phyloP scores from a whole-genome alignment of 495 filamentous ascomycete species.

The Penicillium pancosmium region DNA sequence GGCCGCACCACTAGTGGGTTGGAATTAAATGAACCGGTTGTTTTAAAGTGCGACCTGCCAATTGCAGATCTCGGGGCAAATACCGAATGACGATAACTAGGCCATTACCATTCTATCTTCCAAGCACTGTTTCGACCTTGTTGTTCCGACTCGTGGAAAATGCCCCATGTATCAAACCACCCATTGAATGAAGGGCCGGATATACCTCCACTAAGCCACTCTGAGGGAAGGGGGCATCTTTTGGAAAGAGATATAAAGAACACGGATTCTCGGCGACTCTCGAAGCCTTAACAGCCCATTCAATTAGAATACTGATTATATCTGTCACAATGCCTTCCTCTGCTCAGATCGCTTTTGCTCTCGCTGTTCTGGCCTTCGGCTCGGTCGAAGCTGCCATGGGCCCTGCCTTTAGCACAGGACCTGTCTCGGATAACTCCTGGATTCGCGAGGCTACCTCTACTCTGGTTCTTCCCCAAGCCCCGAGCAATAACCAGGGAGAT shows the following conservation, averaged over 20 bases:
- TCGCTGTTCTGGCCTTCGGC: slow-evolving; percentile 17
- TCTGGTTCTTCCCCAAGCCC: slow-evolving; percentile 35
- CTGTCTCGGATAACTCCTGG: slow-evolving; percentile 34
- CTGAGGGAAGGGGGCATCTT: neutral
- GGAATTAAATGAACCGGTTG: neutral
- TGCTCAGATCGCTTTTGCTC: slow-evolving; percentile 11
- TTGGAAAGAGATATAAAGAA: neutral
- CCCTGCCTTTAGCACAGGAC: slow-evolving; percentile 41
- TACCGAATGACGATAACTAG: slow-evolving; percentile 1
- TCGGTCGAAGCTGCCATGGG: slow-evolving; percentile 30
- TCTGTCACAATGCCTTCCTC: slow-evolving; percentile 22
- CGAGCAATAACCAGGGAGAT: slow-evolving; percentile 28
- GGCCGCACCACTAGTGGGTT: slow-evolving; percentile 1
- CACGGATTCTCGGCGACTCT: neutral
- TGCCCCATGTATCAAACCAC: neutral
- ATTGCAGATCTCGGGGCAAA: neutral
- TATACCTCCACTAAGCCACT: neutral
- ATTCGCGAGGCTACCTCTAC: slow-evolving; percentile 42
- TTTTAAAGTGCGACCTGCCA: slow-evolving; percentile 5
- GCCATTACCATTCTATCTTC: neutral
- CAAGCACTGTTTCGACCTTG: neutral
- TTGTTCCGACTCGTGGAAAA: slow-evolving; percentile 2
- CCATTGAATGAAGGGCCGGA: neutral
- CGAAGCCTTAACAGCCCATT: neutral
- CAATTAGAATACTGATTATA: neutral